These are phyloP conservation scores for Beauveria sp. DNA, from an alignment of 2,329 filamentous ascomycete species.

Conservation along the genomic window DNA sequence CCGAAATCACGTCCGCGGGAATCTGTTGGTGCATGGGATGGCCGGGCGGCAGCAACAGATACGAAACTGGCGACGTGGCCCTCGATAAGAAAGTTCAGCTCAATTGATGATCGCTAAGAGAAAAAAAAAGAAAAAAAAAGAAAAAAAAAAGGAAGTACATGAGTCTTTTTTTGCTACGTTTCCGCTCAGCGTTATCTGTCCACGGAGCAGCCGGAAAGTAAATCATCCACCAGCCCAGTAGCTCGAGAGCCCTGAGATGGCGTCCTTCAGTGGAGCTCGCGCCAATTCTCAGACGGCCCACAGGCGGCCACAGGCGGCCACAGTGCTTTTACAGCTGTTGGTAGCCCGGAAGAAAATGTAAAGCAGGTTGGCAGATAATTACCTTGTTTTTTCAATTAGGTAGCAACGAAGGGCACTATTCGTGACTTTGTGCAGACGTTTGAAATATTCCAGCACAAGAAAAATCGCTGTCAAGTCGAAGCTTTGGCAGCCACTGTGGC, in stretches of 20 bases:
- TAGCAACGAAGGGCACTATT: too few species aligned
- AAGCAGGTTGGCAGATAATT: too few species aligned
- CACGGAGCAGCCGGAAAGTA: not conserved
- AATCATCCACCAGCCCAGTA: not conserved
- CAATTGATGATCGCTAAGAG: too few species aligned
- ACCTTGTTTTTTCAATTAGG: too few species aligned
- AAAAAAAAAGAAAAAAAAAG: not conserved
- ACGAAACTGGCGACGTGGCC: not conserved
- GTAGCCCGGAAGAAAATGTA: not conserved
- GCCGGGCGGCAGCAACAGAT: not conserved
- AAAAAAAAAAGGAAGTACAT: not conserved
- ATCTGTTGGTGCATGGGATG: not conserved
- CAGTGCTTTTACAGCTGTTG: not conserved
- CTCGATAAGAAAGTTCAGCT: not conserved
- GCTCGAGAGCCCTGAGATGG: not conserved
- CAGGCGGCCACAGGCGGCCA: not conserved
- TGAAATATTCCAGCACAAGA: not conserved
- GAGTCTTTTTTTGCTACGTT: not conserved
- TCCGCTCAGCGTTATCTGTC: not conserved
- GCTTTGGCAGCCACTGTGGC: not conserved
- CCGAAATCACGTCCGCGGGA: not conserved
- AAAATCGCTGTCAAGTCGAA: not conserved
- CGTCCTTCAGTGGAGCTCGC: not conserved
- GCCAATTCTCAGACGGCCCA: not conserved
- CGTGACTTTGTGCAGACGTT: too few species aligned